Evolutionary conservation across 345 rosid genomes (phyloP).

Genomic region (Capsella bursapastoris): DNA sequence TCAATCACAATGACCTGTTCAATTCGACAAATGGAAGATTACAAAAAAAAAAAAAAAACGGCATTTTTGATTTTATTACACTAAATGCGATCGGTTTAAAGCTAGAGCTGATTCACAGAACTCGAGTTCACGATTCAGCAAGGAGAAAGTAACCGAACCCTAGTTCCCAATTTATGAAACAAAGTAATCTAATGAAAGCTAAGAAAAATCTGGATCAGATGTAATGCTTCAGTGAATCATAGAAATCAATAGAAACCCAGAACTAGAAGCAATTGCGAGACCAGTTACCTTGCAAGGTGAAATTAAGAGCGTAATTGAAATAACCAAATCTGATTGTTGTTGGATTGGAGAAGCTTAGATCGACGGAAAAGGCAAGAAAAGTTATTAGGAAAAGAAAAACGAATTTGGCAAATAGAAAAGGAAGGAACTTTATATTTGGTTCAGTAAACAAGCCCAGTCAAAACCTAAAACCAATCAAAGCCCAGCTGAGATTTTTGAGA

Average conservation of each 20-base stretch:
- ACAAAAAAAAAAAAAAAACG: slow-evolving; percentile 8
- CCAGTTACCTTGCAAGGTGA: slow-evolving; percentile 20
- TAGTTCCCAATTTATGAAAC: slow-evolving; percentile 18
- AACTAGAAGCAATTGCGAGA: not conserved
- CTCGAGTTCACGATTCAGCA: slow-evolving; percentile 1
- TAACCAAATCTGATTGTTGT: slow-evolving; percentile 22
- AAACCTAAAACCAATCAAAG: slow-evolving; percentile 11
- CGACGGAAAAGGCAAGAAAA: not conserved
- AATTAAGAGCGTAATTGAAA: not conserved
- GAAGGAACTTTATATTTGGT: not conserved
- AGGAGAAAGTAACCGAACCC: not conserved
- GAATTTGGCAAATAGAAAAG: slow-evolving; percentile 1
- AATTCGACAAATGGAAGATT: slow-evolving; percentile 4
- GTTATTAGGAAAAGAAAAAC: not conserved
- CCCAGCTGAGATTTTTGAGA: slow-evolving; percentile 31
- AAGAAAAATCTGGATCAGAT: slow-evolving; percentile 8
- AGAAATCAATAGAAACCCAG: not conserved
- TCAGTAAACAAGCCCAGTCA: slow-evolving; percentile 34
- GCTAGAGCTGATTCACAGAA: slow-evolving; percentile 12
- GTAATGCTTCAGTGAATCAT: slow-evolving; percentile 12
- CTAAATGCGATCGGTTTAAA: not conserved
- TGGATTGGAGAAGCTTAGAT: slow-evolving; percentile 22
- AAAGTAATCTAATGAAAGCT: not conserved
- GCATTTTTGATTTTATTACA: not conserved
- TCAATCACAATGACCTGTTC: slow-evolving; percentile 38